A percentile compares a stretch with the other conserved stretches of the same genome.
These are phyloP conservation scores for Mycena rosella DNA, from an alignment of 768 basidiomycete species.

Conservation along the genomic window DNA sequence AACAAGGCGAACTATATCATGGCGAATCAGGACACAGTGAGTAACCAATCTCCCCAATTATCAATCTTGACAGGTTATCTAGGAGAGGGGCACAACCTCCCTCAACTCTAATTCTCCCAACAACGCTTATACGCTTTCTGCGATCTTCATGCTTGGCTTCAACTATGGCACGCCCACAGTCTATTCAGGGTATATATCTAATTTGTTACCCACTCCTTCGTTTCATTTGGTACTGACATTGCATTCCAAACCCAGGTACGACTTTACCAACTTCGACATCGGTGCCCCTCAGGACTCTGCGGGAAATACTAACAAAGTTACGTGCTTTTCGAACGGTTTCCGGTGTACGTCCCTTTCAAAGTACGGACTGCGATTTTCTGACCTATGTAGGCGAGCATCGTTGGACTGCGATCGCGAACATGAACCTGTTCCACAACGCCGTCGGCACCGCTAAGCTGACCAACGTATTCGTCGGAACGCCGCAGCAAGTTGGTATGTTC, in stretches of 20 bases:
- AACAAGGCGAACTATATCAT: constrained; percentile 56
- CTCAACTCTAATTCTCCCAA: constrained; percentile 55
- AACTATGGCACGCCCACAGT: constrained; percentile 59
- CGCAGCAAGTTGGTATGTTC: constrained; percentile 47
- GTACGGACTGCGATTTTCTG: not conserved
- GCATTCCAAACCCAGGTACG: not conserved
- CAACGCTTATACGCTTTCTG: constrained; percentile 55
- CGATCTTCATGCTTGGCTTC: constrained; percentile 57
- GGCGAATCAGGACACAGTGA: constrained; percentile 57
- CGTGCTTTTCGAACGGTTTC: not conserved
- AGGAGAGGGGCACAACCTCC: constrained; percentile 52
- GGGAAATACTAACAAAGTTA: not conserved
- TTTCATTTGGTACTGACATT: not conserved
- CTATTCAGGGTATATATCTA: constrained; percentile 49
- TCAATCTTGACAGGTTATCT: not conserved
- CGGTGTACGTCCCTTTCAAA: not conserved
- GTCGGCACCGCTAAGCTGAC: constrained; percentile 28
- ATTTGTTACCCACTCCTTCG: no score
- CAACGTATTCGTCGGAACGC: constrained; percentile 32
- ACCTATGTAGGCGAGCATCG: constrained; percentile 21
- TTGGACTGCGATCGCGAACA: constrained; percentile 31
- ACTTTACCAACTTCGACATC: not conserved
- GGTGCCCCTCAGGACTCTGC: not conserved
- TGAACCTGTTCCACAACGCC: constrained; percentile 35
- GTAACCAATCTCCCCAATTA: not conserved